Evolutionary conservation across 2,329 filamentous ascomycete species (phyloP), one percentile per base, ranked within the genome.

Genomic region (Sclerotinia spermophila): DNA sequence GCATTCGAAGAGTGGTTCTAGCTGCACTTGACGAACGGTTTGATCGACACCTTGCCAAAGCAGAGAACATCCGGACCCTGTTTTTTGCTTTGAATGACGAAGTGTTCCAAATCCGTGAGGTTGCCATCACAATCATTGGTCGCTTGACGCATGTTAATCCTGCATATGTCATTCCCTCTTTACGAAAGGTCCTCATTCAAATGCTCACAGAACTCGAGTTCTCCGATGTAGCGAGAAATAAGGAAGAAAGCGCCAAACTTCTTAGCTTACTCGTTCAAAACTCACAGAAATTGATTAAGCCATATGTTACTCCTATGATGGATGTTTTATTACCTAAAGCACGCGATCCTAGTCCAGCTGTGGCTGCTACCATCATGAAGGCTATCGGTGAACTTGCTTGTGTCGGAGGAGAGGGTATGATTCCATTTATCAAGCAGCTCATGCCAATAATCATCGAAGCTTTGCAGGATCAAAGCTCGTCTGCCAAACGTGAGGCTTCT

Each of bases 21-120:
- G 89, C 90, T 65, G 96, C 96, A 27, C 86, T 99, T 15, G 96
- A 98, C 79, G 89, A 92, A 74, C 92, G 96, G 67, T 99, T 99
- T 77, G 96, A 99, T 79, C 90, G 93, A 61, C 96, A 99, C 79
- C 85, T 99, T n/a, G 94, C 94, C 56, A 97, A 97, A 80, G 94
- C 96, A 1, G 95, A 99, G 80, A 99, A 99, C 78, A 96, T 99
- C 62, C 90, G 96, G 30, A 97, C 94, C 21, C 83, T 99, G 0
- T 98, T 99, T 81, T 90, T 98, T 72, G 95, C 96, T 0, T 86
- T 99, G 24, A 97, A 99, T 75, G 96, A 99, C 77, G 95, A 98
- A 78, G 87, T 94, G 2, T 99, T 98, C 74, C 86, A 90, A 2
- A 97, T 98, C 72, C 87, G 96, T 76, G 94, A 99, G 82, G 95